Evolutionary conservation across 331 rosid species (phyloP).

Genomic region (Quercus phellos): DNA sequence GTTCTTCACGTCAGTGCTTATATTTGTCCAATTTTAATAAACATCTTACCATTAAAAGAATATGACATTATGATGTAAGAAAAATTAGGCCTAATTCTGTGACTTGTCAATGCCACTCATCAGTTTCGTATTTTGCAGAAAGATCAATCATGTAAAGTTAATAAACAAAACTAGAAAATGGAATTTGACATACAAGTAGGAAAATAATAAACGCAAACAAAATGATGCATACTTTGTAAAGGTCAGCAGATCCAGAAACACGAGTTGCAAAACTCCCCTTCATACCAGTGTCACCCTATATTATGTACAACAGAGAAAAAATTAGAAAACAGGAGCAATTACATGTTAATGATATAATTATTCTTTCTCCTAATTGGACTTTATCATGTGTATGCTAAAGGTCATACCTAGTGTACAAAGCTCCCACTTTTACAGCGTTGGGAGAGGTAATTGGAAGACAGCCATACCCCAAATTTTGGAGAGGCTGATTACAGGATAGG

Average conservation of each 20-base stretch:
- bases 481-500: no score
- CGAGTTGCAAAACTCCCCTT: constrained; percentile 95
- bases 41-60: neutral
- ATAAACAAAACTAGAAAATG: neutral
- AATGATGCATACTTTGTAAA: constrained; percentile 61
- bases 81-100: neutral
- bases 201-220: neutral
- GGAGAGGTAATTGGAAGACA: no score
- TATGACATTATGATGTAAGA: neutral
- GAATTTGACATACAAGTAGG: neutral
- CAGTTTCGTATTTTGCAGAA: neutral
- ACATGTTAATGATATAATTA: neutral
- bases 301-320: constrained; percentile 6
- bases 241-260: constrained; percentile 92
- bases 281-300: constrained; percentile 74
- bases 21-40: neutral
- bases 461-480: no score
- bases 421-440: no score
- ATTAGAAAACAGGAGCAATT: constrained; percentile 12
- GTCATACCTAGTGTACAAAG: no score
- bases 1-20: neutral
- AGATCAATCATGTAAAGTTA: neutral
- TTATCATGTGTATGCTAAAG: neutral
- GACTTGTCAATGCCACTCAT: neutral
- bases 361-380: neutral